These are phyloP conservation scores for Auricularia cornea DNA, from an alignment of 768 basidiomycete genomes.

Conservation along the genomic window DNA sequence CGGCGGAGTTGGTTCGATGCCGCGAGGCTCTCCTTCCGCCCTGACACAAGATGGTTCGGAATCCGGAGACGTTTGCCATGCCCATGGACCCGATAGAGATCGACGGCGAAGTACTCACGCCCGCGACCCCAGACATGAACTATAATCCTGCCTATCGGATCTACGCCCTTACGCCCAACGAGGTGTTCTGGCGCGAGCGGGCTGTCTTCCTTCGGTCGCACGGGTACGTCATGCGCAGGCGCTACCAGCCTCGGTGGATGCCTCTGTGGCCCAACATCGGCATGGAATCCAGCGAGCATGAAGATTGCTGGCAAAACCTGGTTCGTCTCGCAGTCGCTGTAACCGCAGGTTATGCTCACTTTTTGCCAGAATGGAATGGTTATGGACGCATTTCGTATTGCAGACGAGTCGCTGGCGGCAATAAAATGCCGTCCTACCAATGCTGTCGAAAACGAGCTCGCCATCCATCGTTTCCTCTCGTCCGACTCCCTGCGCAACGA, in stretches of 20 bases:
- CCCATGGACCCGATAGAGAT: background rate
- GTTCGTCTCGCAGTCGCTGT: background rate
- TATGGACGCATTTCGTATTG: background rate
- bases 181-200: background rate
- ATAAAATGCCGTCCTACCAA: background rate
- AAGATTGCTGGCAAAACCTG: background rate
- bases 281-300: background rate
- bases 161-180: background rate
- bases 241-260: background rate
- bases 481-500: background rate
- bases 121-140: background rate
- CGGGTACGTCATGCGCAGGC: background rate
- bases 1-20: no score
- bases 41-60: conserved; percentile 7
- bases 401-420: background rate
- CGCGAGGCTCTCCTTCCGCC: no score
- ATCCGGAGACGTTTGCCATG: conserved; percentile 1
- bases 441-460: background rate
- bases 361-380: background rate
- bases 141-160: background rate
- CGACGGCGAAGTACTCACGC: background rate
- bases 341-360: background rate
- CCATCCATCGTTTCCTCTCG: background rate
- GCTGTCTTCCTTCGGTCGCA: background rate
- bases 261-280: background rate